Base-by-base conservation (phyloP, 495 filamentous ascomycete species). In the Aspergillus haitiensis region DNA sequence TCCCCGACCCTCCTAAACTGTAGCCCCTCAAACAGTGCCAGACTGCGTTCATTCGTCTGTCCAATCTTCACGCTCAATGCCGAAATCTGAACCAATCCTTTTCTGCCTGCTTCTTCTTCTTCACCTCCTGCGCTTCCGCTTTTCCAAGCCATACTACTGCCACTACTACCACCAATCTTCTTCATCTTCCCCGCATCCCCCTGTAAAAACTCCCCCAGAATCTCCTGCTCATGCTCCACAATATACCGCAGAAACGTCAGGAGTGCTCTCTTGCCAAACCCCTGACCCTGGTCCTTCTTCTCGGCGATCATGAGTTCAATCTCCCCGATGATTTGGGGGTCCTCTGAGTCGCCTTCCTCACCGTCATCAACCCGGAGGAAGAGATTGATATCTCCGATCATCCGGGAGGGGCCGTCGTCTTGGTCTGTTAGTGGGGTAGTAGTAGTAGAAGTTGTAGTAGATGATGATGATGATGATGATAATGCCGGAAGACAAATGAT, bases 241-340 rank as follows among this genome's bases (percentile, higher is more conserved):
- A 96, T 71, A 70, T 88, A 96, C 57, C 73, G 59, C 60, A 96
- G 57, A 63, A 97, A 92, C 1, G 84, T 69, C 16, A 83, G 56
- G n/a, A 94, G 75, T 5, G 85, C 81, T 0, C 83, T 84, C 44
- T 82, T 72, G 0, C 92, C 92, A 16, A 85, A 77, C 0, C 92
- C 92, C 10, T 72, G 72, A 0, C 88, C 73, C 52, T 87, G 87
- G 15, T 82, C 74, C 1, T 62, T 49, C 16, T 77, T 75, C 11
- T 75, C 70, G 2, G 92, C 92, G 55, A 97, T 88, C 92, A 97
- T 97, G 58, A 97, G 81, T 74, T 96, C 91, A 44, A 97, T 69
- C 60, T 96, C 92, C 16, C 89, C 92, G 18, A 87, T 69, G 39
- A 85, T 71, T 7, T 70, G 58, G 0, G 66, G 67, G 7, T 70